Evolutionary conservation across 208 protist species (phyloP).

Genomic region (Trypanosoma brucei): DNA sequence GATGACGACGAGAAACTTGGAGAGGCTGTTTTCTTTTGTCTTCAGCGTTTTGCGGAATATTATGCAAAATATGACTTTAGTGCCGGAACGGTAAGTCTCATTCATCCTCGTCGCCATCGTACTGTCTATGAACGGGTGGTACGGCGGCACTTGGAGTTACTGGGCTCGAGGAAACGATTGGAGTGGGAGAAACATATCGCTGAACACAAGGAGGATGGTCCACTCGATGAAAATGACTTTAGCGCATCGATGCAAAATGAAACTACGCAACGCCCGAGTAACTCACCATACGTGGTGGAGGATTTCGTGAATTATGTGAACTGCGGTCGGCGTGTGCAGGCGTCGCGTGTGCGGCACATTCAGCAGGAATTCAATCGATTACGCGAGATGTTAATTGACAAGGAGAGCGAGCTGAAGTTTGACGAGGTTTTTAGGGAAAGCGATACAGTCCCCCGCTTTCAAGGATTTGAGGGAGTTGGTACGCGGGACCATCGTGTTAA

Average conservation of each 20-base stretch:
- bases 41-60: conserved; percentile 82
- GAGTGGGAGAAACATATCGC: conserved; percentile 61
- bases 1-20: conserved; percentile 80
- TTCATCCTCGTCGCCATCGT: conserved; percentile 77
- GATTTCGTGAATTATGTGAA: conserved; percentile 91
- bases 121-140: conserved; percentile 61
- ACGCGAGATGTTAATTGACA: conserved; percentile 34
- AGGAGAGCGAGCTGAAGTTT: conserved; percentile 39
- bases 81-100: conserved; percentile 77
- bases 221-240: conserved; percentile 53
- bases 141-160: conserved; percentile 43
- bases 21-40: conserved; percentile 82
- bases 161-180: conserved; percentile 36
- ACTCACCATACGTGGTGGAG: conserved; percentile 74
- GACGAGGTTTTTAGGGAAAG: conserved; percentile 46
- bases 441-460: conserved; percentile 41
- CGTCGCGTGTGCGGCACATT: conserved; percentile 39
- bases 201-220: conserved; percentile 33
- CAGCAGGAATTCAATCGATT: conserved; percentile 57
- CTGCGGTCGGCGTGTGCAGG: conserved; percentile 64
- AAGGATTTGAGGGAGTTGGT: conserved; percentile 29
- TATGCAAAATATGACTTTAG: conserved; percentile 82
- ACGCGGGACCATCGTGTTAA: conserved; percentile 48
- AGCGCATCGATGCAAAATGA: conserved; percentile 56
- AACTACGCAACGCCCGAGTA: conserved; percentile 40